Evolutionary conservation across 2,329 filamentous ascomycete species (phyloP), one percentile per base, ranked within the genome.

Genomic region (Xylaria arbuscula): DNA sequence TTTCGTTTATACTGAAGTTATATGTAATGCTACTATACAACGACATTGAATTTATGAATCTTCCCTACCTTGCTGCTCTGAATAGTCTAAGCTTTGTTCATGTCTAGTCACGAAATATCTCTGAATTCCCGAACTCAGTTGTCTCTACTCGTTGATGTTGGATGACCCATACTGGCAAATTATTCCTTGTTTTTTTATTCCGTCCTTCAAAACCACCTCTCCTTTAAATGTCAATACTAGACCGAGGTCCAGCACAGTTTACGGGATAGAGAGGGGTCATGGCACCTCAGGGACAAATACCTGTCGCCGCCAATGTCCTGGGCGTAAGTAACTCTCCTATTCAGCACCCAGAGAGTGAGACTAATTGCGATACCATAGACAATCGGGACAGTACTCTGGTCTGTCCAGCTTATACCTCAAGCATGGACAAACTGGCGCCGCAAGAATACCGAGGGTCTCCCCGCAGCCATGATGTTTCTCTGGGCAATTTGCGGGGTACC

Each of bases 401-500:
- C 80, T 68, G 70, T 83, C 15, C 81, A 83, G 66, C 77, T 81
- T 3, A 59, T 78, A 24, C 75, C 78, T 6, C 76, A 79, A 47
- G 89, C 90, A 80, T 89, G 86, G 85, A 83, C 86, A 67, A 90
- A 89, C 75, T 90, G 86, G 84, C 81, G 83, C 22, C 83, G 80
- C 13, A 90, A 90, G 74, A 84, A 83, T 68, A 90, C 88, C 0
- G 87, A 90, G 47, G 89, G 89, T 2, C 78, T 90, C 1, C 88
- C 88, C 0, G 83, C 82, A 0, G 73, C 78, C 22, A 90, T 90
- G 88, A 85, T 90, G 81, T 86, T 90, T 69, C 77, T 90, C 0
- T 91, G 88, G 88, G 87, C 86, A n/a, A 74, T 83, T 38, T 88
- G 78, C 69, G 81, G 80, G 50, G 78, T 83, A 3, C 81, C 82